Conservation (phyloP, 2,329 filamentous ascomycete species). For the Arthrobotrys sphaeroides region DNA sequence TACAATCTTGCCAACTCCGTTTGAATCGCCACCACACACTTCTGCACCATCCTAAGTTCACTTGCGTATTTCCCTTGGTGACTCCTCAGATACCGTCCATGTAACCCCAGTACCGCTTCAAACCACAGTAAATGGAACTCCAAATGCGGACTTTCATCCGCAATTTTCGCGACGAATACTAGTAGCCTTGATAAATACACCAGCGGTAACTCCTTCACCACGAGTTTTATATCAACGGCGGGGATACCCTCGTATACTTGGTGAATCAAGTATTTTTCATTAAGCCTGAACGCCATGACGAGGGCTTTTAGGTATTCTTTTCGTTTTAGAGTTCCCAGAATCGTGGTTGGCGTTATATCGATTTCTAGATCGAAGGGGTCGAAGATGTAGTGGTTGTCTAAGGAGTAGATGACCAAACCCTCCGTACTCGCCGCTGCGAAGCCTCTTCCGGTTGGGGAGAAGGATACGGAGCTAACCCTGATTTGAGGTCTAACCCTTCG, state of each 20-base stretch:
- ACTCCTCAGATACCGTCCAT: constrained; percentile 85
- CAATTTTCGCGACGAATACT: constrained; percentile 85
- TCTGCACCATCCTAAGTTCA: constrained; percentile 82
- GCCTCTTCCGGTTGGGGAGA: constrained; percentile 85
- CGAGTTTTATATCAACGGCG: constrained; percentile 75
- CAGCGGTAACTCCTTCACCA: constrained; percentile 79
- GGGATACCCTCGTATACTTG: constrained; percentile 87
- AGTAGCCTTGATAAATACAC: constrained; percentile 88
- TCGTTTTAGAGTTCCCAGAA: constrained; percentile 75
- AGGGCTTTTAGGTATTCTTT: constrained; percentile 89
- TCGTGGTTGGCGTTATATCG: constrained; percentile 87
- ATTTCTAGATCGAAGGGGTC: constrained; percentile 97
- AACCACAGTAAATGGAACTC: constrained; percentile 97
- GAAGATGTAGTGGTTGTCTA: constrained; percentile 85
- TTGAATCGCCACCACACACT: constrained; percentile 80
- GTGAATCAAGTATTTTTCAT: constrained; percentile 81
- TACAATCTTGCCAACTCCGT: constrained; percentile 79
- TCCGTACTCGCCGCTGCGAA: constrained; percentile 97
- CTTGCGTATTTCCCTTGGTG: constrained; percentile 81
- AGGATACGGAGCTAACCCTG: constrained; percentile 82
- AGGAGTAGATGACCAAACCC: constrained; percentile 89
- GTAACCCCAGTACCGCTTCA: constrained; percentile 79
- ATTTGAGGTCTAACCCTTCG: constrained; percentile 82
- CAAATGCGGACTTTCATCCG: constrained; percentile 88
- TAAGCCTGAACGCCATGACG: constrained; percentile 96